phyloP scores from a whole-genome alignment of 1,284 basidiomycete species.

The Rhodofomes roseus region DNA sequence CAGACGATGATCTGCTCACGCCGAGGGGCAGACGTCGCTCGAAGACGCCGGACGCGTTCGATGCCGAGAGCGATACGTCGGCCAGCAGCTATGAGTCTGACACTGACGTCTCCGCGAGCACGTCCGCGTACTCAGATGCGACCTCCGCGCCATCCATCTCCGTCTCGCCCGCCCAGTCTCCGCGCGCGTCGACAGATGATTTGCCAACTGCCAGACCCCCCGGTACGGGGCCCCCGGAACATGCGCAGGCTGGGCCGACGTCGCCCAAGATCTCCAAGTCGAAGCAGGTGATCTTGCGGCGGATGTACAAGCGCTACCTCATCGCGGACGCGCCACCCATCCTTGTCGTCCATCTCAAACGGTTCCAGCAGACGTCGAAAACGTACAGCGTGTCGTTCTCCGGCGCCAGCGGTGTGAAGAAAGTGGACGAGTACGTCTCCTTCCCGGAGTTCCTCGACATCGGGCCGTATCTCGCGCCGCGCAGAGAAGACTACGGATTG shows the following conservation, averaged over 20 bases:
- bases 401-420: slow-evolving; percentile 62
- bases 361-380: slow-evolving; percentile 78
- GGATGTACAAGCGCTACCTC: slow-evolving; percentile 92
- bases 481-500: slow-evolving; percentile 64
- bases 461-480: slow-evolving; percentile 82
- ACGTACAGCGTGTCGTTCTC: slow-evolving; percentile 51
- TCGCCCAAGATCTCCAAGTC: slow-evolving; percentile 34
- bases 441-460: slow-evolving; percentile 88
- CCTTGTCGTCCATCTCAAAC: slow-evolving; percentile 89
- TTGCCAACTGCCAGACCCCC: slow-evolving; percentile 7
- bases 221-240: neutral
- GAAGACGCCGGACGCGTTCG: slow-evolving; percentile 9
- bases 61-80: slow-evolving; percentile 40
- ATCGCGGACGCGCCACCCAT: slow-evolving; percentile 85
- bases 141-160: slow-evolving; percentile 41
- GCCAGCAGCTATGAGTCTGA: slow-evolving; percentile 33
- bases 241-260: slow-evolving; percentile 11
- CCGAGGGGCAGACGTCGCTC: slow-evolving; percentile 24
- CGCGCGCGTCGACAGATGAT: slow-evolving; percentile 24
- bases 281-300: slow-evolving; percentile 70
- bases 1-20: slow-evolving; percentile 22
- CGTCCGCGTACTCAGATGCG: slow-evolving; percentile 25
- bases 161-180: slow-evolving; percentile 33
- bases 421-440: slow-evolving; percentile 83
- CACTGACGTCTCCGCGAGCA: slow-evolving; percentile 28